These are phyloP conservation scores for Cutaneotrichosporon arboriforme DNA, from an alignment of 1,284 basidiomycete genomes.

Conservation along the genomic window DNA sequence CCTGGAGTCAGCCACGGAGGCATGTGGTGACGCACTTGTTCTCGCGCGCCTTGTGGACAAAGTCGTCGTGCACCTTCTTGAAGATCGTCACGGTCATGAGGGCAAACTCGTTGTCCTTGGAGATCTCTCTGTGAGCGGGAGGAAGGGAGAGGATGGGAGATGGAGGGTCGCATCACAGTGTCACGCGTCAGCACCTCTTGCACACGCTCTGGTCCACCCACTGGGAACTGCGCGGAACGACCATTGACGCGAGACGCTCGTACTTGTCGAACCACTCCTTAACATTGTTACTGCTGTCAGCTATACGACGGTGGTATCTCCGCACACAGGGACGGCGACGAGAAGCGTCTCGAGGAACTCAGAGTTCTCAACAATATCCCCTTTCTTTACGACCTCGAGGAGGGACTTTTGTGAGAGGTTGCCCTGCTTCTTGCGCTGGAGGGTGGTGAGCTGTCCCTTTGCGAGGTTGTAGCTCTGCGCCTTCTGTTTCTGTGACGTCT, in stretches of 20 bases:
- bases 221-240: slow-evolving; percentile 92
- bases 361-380: slow-evolving; percentile 69
- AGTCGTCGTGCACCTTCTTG: slow-evolving; percentile 85
- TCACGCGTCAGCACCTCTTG: slow-evolving; percentile 1
- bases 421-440: slow-evolving; percentile 93
- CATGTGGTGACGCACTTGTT: slow-evolving; percentile 80
- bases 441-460: slow-evolving; percentile 85
- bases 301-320: not conserved
- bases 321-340: slow-evolving; percentile 88
- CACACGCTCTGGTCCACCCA: slow-evolving; percentile 47
- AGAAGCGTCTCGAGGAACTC: slow-evolving; percentile 92
- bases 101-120: slow-evolving; percentile 81
- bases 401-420: slow-evolving; percentile 87
- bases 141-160: not conserved
- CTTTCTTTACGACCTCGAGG: slow-evolving; percentile 74
- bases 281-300: slow-evolving; percentile 59
- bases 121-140: slow-evolving; percentile 54
- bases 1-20: slow-evolving; percentile 45
- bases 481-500: slow-evolving; percentile 83
- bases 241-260: slow-evolving; percentile 80
- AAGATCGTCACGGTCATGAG: slow-evolving; percentile 88
- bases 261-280: slow-evolving; percentile 90
- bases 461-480: slow-evolving; percentile 87
- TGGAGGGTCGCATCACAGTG: not conserved
- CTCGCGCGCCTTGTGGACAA: slow-evolving; percentile 89